Evolutionary conservation across 2,329 filamentous ascomycete species (phyloP), one percentile per base, ranked within the genome.

Genomic region (Aspergillus fischeri): DNA sequence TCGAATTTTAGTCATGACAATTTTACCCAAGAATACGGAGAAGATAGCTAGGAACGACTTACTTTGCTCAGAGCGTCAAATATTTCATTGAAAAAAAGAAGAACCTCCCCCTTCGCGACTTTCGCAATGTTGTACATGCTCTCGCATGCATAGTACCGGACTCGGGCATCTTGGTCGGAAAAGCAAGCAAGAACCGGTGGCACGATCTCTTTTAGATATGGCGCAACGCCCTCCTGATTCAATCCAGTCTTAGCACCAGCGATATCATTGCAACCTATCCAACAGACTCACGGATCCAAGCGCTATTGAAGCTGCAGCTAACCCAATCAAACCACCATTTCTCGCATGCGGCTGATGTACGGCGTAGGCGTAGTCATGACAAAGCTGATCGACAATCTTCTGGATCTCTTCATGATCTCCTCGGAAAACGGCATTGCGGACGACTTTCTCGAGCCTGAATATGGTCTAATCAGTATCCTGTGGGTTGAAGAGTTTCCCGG

Each of bases 101-200:
- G 77, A 21, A 99, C 94, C 76, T 99, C 94, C 41, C 95, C 94
- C 77, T 99, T 99, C 59, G 93, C 94, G 50, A 99, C 94, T 78
- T 99, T 99, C 70, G 94, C 92, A 71, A 99, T 99, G 76, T 99
- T 99, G 78, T 99, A 99, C 94, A 99, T 99, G 75, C 92, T 95
- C 79, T 99, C 94, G 77, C 94, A 99, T 25, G 94, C 94, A 77
- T 99, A 99, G 75, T 99, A 99, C 63, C 94, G 86, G 32, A 97
- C 94, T 57, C 94, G 86, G 28, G 94, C 92, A 88, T 99, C 94
- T 79, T 97, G 94, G 67, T 99, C 95, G 57, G 90, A 91, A 76
- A 99, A 99, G 80, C 95, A 99, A 53, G 94, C 94, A 49, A 99
- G 83, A 4, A 99, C 94, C 3, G 95, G 95, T 49, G 93, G 93